Evolutionary conservation across 2,329 filamentous ascomycete genomes (phyloP).

Genomic region (Ophiocordyceps sinensis): DNA sequence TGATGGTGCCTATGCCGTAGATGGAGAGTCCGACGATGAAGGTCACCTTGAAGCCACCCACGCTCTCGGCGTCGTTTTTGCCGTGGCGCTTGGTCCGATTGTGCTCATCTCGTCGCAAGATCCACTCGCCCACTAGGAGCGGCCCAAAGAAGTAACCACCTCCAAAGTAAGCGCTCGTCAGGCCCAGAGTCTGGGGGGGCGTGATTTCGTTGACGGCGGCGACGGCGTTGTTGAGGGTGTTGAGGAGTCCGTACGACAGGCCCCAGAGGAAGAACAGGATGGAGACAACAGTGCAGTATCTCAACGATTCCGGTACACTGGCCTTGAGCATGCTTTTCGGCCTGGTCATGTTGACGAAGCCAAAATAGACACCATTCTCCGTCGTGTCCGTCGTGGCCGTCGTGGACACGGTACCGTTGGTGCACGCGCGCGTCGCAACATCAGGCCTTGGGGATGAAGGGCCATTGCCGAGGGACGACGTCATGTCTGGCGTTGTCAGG

Average conservation of each 20-base stretch:
- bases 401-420: constrained; percentile 20
- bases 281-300: constrained; percentile 61
- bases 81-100: constrained; percentile 28
- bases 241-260: constrained; percentile 75
- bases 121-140: constrained; percentile 52
- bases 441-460: not conserved
- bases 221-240: constrained; percentile 63
- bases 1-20: constrained; percentile 64
- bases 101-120: constrained; percentile 54
- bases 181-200: constrained; percentile 46
- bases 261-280: constrained; percentile 83
- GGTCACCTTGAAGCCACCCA: constrained; percentile 62
- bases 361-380: constrained; percentile 49
- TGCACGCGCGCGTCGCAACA: constrained; percentile 8
- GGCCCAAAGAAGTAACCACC: constrained; percentile 58
- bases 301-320: constrained; percentile 48
- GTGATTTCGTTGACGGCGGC: constrained; percentile 47
- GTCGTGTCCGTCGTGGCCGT: constrained; percentile 20
- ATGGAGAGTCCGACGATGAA: constrained; percentile 66
- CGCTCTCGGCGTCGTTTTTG: constrained; percentile 24
- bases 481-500: constrained; percentile 26
- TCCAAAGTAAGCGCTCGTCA: constrained; percentile 58
- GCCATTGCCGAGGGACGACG: constrained; percentile 1
- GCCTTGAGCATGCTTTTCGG: constrained; percentile 59
- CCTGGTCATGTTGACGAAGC: constrained; percentile 57